Conservation (phyloP, 768 basidiomycete species). For the Auricularia sp. region DNA sequence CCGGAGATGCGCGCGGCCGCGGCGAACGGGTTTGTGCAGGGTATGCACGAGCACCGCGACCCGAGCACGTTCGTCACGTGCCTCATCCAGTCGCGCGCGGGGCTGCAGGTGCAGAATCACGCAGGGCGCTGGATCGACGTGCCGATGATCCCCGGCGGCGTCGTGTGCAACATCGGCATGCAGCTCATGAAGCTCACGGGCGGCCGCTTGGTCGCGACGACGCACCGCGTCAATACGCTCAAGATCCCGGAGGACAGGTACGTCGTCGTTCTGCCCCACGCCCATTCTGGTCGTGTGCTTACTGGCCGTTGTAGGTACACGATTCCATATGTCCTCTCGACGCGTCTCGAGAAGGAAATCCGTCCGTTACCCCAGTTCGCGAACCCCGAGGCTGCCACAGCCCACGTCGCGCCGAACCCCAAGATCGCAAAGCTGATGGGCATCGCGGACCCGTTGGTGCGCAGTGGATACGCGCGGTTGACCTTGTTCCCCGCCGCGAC, state of each 20-base stretch:
- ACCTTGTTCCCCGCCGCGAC: conserved; percentile 20
- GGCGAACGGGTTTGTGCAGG: conserved; percentile 20
- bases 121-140: conserved; percentile 21
- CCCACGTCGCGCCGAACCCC: conserved; percentile 18
- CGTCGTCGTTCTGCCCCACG: too few relatives aligned
- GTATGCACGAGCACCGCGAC: conserved; percentile 26
- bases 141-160: conserved; percentile 21
- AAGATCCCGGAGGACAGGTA: conserved; percentile 17
- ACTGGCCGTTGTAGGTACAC: conserved; percentile 14
- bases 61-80: conserved; percentile 24
- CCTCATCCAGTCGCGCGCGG: conserved; percentile 21
- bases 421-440: conserved; percentile 18
- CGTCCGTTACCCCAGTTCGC: conserved; percentile 19
- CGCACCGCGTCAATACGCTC: conserved; percentile 25
- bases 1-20: conserved; percentile 13
- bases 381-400: conserved; percentile 15
- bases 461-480: conserved; percentile 22
- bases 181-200: conserved; percentile 23
- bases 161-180: conserved; percentile 25
- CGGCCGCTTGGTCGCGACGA: conserved; percentile 21
- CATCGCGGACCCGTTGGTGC: conserved; percentile 17
- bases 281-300: too few relatives aligned
- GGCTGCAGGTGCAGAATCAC: conserved; percentile 23
- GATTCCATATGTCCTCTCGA: conserved; percentile 23
- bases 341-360: conserved; percentile 19